Base-by-base conservation (phyloP, 2,329 filamentous ascomycete genomes). In the Colletotrichum aenigma region DNA sequence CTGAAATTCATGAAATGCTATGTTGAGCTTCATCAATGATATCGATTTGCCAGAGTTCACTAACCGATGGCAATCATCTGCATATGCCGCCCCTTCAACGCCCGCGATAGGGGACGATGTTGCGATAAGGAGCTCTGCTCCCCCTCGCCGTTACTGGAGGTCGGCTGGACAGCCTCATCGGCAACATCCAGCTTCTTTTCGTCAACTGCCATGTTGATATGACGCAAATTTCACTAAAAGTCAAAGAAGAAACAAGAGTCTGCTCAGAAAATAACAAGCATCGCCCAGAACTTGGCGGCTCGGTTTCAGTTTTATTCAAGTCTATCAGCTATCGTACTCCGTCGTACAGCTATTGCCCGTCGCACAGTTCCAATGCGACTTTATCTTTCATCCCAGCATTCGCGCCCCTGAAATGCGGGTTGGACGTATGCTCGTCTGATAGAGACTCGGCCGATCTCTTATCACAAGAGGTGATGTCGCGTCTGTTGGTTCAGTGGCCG, bases 61-160 rank as follows among this genome's bases (percentile, higher is more conserved):
- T 18, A n/a, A 30, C 71, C 75, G 6, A 77, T 65, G 2, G 75
- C 71, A 62, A 94, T 88, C 12, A 94, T 84, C 55, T 93, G 91
- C 56, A 94, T 92, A 80, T 94, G 75, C 15, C 75, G 71, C 18
- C 71, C 70, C 64, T 77, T 77, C 32, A 77, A n/a, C 4, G 67
- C 71, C 52, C 75, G 71, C 48, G 34, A 26, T 9, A 69, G 30
- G 13, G 48, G 26, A 18, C 38, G 64, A 30, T 48, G 26, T 12
- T 72, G 71, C 30, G 55, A 13, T 15, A 69, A 21, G 48, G 48
- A 18, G 26, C 28, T 38, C 8, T 48, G 38, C 18, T 66, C n/a
- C 16, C 64, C 64, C 18, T 52, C 64, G 9, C 64, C 64, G 10
- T 66, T 24, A 3, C 64, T 55, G 64, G 24, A 48, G 16, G 38